These are phyloP conservation scores for Penicillium sp. DNA, from an alignment of 2,329 filamentous ascomycete species.

Conservation along the genomic window DNA sequence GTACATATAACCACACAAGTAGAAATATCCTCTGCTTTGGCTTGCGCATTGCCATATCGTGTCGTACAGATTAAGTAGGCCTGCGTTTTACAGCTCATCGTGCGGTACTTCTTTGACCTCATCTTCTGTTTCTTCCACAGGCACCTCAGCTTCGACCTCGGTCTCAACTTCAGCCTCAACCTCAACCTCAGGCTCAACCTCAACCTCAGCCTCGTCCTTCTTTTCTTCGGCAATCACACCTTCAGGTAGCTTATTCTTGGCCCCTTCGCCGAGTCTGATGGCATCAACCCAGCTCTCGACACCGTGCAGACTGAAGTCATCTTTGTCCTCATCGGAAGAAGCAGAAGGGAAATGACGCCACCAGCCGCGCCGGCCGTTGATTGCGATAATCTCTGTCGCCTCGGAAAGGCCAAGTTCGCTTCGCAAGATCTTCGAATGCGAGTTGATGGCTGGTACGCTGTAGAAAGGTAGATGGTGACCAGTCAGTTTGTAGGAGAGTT, in stretches of 20 bases:
- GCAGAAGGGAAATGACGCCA: conserved; percentile 64
- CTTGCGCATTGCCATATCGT: neutral
- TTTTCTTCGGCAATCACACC: conserved; percentile 50
- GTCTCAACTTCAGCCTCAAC: conserved; percentile 28
- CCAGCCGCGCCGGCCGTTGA: conserved; percentile 85
- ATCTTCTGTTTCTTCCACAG: conserved; percentile 14
- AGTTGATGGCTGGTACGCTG: conserved; percentile 62
- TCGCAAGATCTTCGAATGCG: conserved; percentile 54
- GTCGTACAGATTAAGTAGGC: conserved; percentile 2
- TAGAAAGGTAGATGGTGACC: conserved; percentile 73
- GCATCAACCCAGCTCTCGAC: conserved; percentile 85
- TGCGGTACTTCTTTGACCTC: conserved; percentile 9
- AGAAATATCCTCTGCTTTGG: neutral
- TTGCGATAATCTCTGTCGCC: conserved; percentile 64
- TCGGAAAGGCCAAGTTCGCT: conserved; percentile 58
- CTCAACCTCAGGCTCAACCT: conserved; percentile 9
- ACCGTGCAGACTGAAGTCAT: conserved; percentile 50
- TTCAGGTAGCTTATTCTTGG: conserved; percentile 70
- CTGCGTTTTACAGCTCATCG: conserved; percentile 18
- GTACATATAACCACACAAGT: neutral
- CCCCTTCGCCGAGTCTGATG: conserved; percentile 83
- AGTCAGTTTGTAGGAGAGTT: conserved; percentile 72
- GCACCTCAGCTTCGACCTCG: conserved; percentile 43
- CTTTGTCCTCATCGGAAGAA: conserved; percentile 41
- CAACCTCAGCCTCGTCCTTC: conserved; percentile 19